Percentiles rank a stretch among this genome's conserved stretches.
These are phyloP conservation scores for Populus tomentosa DNA, from an alignment of 441 rosid species.

Conservation along the genomic window DNA sequence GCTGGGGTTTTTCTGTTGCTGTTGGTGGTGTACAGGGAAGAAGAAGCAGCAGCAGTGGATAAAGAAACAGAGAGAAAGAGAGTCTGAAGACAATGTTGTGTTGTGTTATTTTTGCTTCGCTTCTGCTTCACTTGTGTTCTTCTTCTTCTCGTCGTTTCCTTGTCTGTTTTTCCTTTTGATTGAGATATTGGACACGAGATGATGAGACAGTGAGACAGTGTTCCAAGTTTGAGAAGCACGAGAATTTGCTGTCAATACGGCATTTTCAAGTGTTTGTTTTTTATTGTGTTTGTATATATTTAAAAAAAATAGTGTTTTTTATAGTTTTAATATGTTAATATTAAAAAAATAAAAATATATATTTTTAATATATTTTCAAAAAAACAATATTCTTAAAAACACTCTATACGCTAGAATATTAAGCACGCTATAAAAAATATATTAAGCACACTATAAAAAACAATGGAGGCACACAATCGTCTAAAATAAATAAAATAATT, in stretches of 20 bases:
- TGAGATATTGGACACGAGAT: background rate
- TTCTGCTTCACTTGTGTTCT: conserved; percentile 10
- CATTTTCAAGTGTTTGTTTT: background rate
- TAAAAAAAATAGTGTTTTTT: too few relatives aligned
- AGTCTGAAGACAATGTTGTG: background rate
- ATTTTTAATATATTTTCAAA: too few relatives aligned
- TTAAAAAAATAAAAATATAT: too few relatives aligned
- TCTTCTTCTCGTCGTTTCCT: background rate
- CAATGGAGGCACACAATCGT: too few relatives aligned
- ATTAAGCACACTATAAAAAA: too few relatives aligned
- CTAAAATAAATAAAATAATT: too few relatives aligned
- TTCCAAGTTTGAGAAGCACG: background rate
- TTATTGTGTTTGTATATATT: too few relatives aligned
- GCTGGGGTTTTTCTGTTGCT: background rate
- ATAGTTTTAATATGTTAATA: too few relatives aligned
- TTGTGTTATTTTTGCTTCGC: conserved; percentile 8
- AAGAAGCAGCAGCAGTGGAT: background rate
- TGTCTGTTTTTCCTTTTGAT: background rate
- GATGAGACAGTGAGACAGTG: background rate
- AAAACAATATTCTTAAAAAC: too few relatives aligned
- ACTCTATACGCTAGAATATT: too few relatives aligned
- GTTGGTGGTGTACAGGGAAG: conserved; percentile 11
- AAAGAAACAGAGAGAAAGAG: background rate
- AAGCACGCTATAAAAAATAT: too few relatives aligned
- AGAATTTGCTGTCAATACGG: background rate